A percentile compares a stretch with the other conserved stretches of the same genome.
These are phyloP conservation scores for Linum trigynum DNA, from an alignment of 345 rosid species.

Conservation along the genomic window DNA sequence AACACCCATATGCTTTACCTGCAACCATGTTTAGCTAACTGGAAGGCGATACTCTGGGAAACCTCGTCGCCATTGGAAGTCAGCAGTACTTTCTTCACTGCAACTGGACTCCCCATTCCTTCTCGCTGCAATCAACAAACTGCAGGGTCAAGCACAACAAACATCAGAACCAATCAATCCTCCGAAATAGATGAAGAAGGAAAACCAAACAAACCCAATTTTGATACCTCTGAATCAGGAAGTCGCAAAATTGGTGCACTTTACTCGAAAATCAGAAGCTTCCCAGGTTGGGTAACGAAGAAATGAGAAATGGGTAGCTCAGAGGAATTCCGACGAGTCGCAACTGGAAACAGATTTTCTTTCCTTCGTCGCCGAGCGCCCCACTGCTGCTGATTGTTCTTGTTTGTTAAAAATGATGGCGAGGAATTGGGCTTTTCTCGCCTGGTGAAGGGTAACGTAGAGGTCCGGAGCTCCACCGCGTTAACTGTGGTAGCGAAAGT, in stretches of 20 bases:
- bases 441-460: no score
- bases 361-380: no score
- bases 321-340: no score
- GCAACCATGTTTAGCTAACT: constrained; percentile 72
- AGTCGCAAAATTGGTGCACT: neutral
- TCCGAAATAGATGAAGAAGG: neutral
- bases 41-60: constrained; percentile 56
- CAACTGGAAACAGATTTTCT: no score
- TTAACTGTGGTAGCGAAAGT: no score
- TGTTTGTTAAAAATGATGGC: no score
- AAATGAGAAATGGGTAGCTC: neutral
- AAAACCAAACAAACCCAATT: neutral
- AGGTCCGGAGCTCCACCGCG: no score
- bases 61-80: constrained; percentile 73
- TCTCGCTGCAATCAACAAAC: neutral
- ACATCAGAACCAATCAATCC: neutral
- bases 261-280: no score
- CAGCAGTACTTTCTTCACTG: constrained; percentile 59
- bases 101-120: constrained; percentile 36
- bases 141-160: neutral
- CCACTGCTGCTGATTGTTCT: no score
- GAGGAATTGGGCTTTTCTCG: no score
- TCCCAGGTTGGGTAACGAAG: neutral
- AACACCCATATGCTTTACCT: constrained; percentile 29
- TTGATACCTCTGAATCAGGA: neutral